Evolutionary conservation across 2,329 filamentous ascomycete genomes (phyloP), one percentile per base, ranked within the genome.

Genomic region (Fusarium temperatum): DNA sequence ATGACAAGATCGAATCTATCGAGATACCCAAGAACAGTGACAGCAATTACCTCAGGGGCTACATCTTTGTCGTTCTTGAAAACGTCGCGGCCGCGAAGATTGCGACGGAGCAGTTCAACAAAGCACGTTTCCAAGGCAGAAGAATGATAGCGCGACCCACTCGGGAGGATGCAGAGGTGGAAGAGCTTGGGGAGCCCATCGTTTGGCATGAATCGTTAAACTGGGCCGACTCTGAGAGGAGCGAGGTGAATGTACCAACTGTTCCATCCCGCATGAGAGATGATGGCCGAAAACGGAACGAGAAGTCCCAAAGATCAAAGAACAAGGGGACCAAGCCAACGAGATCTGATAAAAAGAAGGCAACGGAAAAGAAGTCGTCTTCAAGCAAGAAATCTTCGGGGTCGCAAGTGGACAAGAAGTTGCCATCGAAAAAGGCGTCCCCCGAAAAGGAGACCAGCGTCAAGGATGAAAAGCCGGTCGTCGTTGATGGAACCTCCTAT

Each of bases 11-110:
- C 30, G 55, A 55, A 22, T 56, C 51, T n/a, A 72, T 82, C 28
- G 70, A 81, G 13, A 70, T 81, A 10, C 80, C 80, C 14, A 51
- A 70, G 24, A 75, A 71, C 24, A 64, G 56, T 41, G 60, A 68
- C 35, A 78, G 72, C 48, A 73, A 54, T 10, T 75, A 75, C 17
- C 74, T 79, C 18, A 76, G 76, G 22, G 80, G 80, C 12, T 73
- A 79, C 42, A 78, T 74, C 39, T 68, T 76, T n/a, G 64, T 81
- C 28, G 67, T 74, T 13, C 74, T 82, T 26, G 62, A 75, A 32
- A 75, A 63, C 42, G 28, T 70, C 8, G 42, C 50, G 7, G 75
- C 78, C 5, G 77, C 80, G 12, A 44, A 56, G n/a, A 70, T 61
- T 18, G 78, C 77, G 5, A 73, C 77, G 45, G 73, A 77, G 26